Base-by-base conservation (phyloP, 768 basidiomycete genomes). In the Hericium alpestre region DNA sequence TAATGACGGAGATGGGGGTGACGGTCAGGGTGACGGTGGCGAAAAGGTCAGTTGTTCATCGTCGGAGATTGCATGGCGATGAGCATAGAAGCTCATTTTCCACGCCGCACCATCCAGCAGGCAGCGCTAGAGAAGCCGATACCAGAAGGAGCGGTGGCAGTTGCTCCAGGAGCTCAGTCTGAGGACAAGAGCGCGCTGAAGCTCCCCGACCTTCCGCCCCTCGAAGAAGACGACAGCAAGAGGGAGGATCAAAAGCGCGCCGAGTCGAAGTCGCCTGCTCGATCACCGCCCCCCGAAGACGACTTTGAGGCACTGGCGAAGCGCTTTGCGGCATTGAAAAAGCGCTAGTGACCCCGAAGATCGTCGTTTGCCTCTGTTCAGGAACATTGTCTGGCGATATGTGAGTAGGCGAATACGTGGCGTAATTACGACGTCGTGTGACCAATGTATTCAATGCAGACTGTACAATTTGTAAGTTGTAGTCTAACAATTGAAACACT, bases 261-360 rank as follows among this genome's bases (percentile, higher is more conserved):
- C n/a, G 64, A 62, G 58, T 54, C 59, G 25, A 56, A 64, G 62
- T 61, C 63, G 32, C 63, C 69, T 38, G 59, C 61, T 9, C 18
- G 57, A 48, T 56, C 68, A 59, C 68, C 70, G 55, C 62, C 74
- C 39, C 67, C 70, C 55, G 79, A 81, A 66, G 84, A 92, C 63
- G 86, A 87, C 57, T 90, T 92, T 64, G 86, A 87, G 40, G 75
- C 80, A 20, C 74, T 96, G 52, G 73, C 85, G 53, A 82, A 80
- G 68, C 82, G 93, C 57, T 95, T 96, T 65, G 90, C 87, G 59
- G 86, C 82, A 27, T 71, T 96, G 64, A 96, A 94, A 76, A 90
- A 90, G 72, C 82, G 83, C 50, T 90, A 70, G 71, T 50, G 38
- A 52, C 38, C 32, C 6, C 4, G 32, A 32, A 10, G 32, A 32